phyloP scores from a whole-genome alignment of 2,329 filamentous ascomycete genomes.

The Stagonosporopsis tanaceti region DNA sequence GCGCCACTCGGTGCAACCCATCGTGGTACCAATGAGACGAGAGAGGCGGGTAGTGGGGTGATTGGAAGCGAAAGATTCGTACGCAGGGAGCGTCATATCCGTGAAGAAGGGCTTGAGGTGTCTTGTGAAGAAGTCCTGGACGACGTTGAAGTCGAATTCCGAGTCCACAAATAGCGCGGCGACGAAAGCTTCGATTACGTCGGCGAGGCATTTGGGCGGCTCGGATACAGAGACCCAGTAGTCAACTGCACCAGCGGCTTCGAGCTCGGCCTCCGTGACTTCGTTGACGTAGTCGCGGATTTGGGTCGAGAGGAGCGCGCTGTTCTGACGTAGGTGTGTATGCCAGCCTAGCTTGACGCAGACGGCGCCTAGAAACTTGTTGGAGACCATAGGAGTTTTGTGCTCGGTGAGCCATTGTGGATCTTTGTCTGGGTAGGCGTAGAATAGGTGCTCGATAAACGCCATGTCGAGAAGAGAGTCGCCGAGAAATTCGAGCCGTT shows the following conservation, averaged over 20 bases:
- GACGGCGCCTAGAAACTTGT: constrained; percentile 87
- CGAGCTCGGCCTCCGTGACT: constrained; percentile 62
- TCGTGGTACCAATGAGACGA: constrained; percentile 68
- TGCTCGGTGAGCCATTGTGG: constrained; percentile 98
- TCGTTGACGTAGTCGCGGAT: constrained; percentile 65
- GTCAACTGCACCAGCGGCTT: constrained; percentile 62
- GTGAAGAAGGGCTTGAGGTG: constrained; percentile 81
- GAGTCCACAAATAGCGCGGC: constrained; percentile 94
- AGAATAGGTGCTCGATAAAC: constrained; percentile 83
- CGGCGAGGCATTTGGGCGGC: constrained; percentile 80
- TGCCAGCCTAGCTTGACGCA: constrained; percentile 82
- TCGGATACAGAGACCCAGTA: constrained; percentile 70
- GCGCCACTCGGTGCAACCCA: constrained; percentile 71
- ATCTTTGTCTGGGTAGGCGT: constrained; percentile 77
- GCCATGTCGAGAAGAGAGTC: constrained; percentile 88
- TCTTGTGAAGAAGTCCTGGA: constrained; percentile 78
- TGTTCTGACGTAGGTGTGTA: constrained; percentile 68
- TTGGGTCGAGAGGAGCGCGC: constrained; percentile 59
- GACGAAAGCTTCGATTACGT: constrained; percentile 87
- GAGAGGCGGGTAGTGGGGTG: constrained; percentile 80
- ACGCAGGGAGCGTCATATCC: constrained; percentile 75
- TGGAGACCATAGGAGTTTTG: constrained; percentile 99
- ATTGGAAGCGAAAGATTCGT: constrained; percentile 85
- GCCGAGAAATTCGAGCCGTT: constrained; percentile 90
- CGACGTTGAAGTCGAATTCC: constrained; percentile 75